Evolutionary conservation across 768 basidiomycete genomes (phyloP).

Genomic region (Leucosporidium yakuticum): DNA sequence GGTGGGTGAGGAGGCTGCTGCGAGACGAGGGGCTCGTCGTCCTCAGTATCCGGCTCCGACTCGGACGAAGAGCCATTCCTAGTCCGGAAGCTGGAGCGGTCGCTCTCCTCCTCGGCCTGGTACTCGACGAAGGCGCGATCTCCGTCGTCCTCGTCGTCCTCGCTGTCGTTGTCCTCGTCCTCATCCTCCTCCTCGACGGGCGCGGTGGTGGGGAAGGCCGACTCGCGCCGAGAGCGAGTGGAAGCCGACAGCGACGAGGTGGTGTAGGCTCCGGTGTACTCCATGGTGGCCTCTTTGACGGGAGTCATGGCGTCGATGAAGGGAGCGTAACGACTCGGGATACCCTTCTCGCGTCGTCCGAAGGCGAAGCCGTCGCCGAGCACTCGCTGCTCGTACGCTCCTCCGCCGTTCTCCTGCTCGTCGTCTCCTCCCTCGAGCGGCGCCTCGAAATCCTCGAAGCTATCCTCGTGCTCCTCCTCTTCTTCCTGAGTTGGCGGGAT

Average conservation of each 20-base stretch:
- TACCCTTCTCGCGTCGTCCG: conserved; percentile 27
- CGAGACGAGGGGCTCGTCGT: neutral
- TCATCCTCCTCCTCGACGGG: conserved; percentile 38
- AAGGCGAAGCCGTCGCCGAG: conserved; percentile 51
- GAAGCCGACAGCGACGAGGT: conserved; percentile 4
- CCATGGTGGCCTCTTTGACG: conserved; percentile 88
- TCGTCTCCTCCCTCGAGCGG: conserved; percentile 6
- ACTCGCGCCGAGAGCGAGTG: conserved; percentile 12
- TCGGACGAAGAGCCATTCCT: neutral
- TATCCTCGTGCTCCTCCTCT: conserved; percentile 6
- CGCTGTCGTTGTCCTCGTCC: conserved; percentile 14
- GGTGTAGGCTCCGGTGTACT: conserved; percentile 52
- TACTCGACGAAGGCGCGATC: conserved; percentile 31
- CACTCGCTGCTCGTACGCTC: conserved; percentile 22
- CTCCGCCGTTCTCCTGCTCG: too few species aligned
- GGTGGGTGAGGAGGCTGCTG: neutral
- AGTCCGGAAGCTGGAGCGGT: neutral
- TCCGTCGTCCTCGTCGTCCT: conserved; percentile 10
- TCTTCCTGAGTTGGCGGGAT: conserved; percentile 27
- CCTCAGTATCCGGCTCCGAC: conserved; percentile 11
- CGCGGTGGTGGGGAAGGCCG: neutral
- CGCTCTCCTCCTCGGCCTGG: conserved; percentile 41
- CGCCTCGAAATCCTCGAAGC: conserved; percentile 11
- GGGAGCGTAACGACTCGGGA: conserved; percentile 30
- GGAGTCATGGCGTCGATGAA: conserved; percentile 91